Base-by-base conservation (phyloP, 768 basidiomycete genomes). In the Mycena rebaudengoi region DNA sequence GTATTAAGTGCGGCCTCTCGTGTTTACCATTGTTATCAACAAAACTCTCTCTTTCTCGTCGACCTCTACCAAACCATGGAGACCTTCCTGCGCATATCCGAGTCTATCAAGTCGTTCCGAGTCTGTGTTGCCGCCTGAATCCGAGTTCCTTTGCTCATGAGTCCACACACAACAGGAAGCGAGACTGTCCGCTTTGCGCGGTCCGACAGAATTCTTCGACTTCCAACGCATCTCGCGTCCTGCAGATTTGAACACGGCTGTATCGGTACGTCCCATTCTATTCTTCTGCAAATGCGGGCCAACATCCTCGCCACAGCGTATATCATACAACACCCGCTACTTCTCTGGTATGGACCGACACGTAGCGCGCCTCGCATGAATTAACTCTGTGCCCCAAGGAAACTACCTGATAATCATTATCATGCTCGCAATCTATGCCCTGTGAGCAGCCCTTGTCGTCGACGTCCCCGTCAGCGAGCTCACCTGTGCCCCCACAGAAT, bases 291-390 rank as follows among this genome's bases (percentile, higher is more conserved):
- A 7, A 39, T 2, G 14, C n/a, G 8, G 21, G 8, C 57, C 55
- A 39, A n/a, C 21, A 30, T 48, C 25, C 64, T 52, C 23, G 53
- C 23, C 54, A 29, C 72, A 95, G 94, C 88, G 95, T 62, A 93
- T 96, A 85, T 93, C 94, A 23, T 95, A 97, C 82, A 97, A 97
- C 80, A 95, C 95, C 39, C 89, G 92, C 49, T 94, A 93, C 74
- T 94, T 93, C 78, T 94, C 92, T 60, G 90, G 89, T 90, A 64
- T 57, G 74, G 62, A 26, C 50, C 3, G 33, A 54, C 32, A 62
- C 59, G 55, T 53, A 39, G 37, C 18, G 32, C 12, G 12, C 25
- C 28, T 25, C 41, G 37, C 56, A 18, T 46, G 7, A 13, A 28
- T 46, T 37, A 10, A 60, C 39, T 12, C 39, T 30, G 14, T 55